Evolutionary conservation across 169 alveolate species (phyloP).

Genomic region (Eimeria acervulina): DNA sequence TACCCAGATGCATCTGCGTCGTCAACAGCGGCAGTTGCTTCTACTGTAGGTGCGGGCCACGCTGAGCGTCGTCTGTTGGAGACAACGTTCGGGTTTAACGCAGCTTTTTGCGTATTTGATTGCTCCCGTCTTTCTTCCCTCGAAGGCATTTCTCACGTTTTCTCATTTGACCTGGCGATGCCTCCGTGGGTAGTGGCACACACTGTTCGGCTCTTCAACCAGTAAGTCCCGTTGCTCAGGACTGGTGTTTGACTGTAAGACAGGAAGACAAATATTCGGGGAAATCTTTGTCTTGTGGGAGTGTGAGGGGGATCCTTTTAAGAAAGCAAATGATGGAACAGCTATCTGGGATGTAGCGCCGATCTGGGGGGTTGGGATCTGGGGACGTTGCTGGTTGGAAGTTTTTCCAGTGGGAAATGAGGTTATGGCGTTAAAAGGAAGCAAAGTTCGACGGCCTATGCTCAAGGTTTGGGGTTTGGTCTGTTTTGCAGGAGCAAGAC

Average conservation of each 20-base stretch:
- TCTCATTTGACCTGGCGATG: constrained; percentile 88
- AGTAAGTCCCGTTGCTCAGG: not conserved
- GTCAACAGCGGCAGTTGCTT: not conserved
- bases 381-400: not conserved
- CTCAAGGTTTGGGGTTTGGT: not conserved
- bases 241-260: not conserved
- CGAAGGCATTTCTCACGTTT: constrained; percentile 85
- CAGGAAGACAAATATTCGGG: not conserved
- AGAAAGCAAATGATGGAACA: not conserved
- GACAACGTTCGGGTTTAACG: constrained; percentile 62
- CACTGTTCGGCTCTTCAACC: constrained; percentile 84
- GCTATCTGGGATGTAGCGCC: not conserved
- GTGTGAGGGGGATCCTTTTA: not conserved
- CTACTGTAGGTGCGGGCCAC: constrained; percentile 22
- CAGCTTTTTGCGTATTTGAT: constrained; percentile 83
- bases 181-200: constrained; percentile 85
- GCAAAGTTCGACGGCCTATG: not conserved
- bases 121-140: constrained; percentile 83
- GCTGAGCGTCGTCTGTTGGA: constrained; percentile 43
- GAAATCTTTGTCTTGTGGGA: not conserved
- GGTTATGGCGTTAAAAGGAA: not conserved
- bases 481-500: constrained; percentile 67
- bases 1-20: not conserved
- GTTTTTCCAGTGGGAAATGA: not conserved
- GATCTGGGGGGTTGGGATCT: not conserved